Percentiles rank a stretch among this genome's conserved stretches.
These are phyloP conservation scores for Brachypodium distachyon DNA, from an alignment of 202 grass and related monocot species.

Conservation along the genomic window DNA sequence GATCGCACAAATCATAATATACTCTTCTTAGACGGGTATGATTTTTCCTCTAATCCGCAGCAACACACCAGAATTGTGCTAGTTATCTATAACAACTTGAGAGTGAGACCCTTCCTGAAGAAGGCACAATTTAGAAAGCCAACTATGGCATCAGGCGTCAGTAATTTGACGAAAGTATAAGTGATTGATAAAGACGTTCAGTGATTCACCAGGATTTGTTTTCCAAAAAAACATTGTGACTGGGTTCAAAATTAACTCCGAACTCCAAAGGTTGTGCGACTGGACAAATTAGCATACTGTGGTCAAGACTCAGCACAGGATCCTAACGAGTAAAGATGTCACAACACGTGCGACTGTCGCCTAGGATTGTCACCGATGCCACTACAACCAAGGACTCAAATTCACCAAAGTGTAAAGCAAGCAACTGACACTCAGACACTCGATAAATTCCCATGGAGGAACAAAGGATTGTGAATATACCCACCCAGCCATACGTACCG, in stretches of 20 bases:
- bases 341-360: background rate
- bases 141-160: background rate
- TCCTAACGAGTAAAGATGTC: background rate
- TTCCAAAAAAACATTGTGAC: background rate
- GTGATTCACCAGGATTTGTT: background rate
- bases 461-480: background rate
- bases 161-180: background rate
- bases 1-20: no score
- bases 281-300: no score
- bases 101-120: background rate
- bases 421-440: background rate
- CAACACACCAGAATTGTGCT: no score
- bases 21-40: no score
- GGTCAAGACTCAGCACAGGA: background rate
- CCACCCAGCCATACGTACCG: slow-evolving; percentile 27
- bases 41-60: no score
- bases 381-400: background rate
- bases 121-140: background rate
- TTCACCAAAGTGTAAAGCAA: background rate
- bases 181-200: background rate
- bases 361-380: background rate
- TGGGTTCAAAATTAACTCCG: background rate
- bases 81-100: background rate
- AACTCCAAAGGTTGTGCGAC: no score
- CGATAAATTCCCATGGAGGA: background rate